Base-by-base conservation (phyloP, 768 basidiomycete species). In the Russula griseocarnosa region DNA sequence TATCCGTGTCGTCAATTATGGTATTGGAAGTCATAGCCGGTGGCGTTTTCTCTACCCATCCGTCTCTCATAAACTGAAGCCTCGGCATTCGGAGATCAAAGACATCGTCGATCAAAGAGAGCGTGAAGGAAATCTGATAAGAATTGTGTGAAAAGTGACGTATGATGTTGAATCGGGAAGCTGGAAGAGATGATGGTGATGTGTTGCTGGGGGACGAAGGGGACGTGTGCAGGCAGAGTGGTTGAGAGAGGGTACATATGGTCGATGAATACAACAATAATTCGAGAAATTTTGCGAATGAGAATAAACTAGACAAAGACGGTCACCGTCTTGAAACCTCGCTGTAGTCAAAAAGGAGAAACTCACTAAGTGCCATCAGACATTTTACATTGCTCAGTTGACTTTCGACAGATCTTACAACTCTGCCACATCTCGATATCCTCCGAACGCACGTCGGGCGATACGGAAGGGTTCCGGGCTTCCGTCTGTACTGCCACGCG, bases 21-120 rank as follows among this genome's bases (percentile, higher is more conserved):
- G 34, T 42, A 40, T 28, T 66, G 16, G 46, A 32, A 11, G n/a
- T 16, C 14, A 56, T 42, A 10, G 46, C 42, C 24, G 59, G 62
- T 8, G 60, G 22, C 20, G 52, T 50, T 61, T 67, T 69, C 50
- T 73, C 70, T 20, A 42, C 32, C 53, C 65, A 64, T 38, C 65
- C 65, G 32, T 71, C 66, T 6, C 76, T 76, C 40, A 74, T 71
- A 36, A 88, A 81, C 71, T 88, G 86, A 58, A 88, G 68, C 51
- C 82, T 71, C 4, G 88, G 88, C 1, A 85, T 79, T 3, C 78
- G 77, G 8, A 88, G 70, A 67, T 90, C 86, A 67, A 82, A 88
- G 7, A 89, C 73, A 66, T 86, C 82, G 11, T 82, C 78, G 10
- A 83, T 72, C 1, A 73, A 64, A 0, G 80, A 77, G 4, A 84